These are phyloP conservation scores for Bocquillonia castaneifolia DNA, from an alignment of 441 rosid species.

Conservation along the genomic window DNA sequence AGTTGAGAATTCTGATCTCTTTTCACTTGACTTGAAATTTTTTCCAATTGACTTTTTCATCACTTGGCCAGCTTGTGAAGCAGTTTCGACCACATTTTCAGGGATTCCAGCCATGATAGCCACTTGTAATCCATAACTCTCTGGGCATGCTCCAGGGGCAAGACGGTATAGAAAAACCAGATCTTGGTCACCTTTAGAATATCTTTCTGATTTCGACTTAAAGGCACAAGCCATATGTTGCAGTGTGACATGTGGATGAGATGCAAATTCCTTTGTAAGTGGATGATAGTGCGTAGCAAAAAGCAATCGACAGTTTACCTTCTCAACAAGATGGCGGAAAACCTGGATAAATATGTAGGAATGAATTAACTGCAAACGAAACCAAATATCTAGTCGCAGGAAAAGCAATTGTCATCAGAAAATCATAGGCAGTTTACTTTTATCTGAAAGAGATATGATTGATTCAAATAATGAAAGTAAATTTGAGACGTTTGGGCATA, in stretches of 20 bases:
- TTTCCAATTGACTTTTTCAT: constrained; percentile 66
- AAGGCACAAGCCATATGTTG: constrained; percentile 95
- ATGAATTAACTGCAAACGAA: neutral
- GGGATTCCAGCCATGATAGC: constrained; percentile 97
- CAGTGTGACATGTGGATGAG: constrained; percentile 75
- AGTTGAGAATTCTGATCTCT: constrained; percentile 74
- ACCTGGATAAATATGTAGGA: constrained; percentile 40
- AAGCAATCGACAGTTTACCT: constrained; percentile 76
- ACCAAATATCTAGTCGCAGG: neutral
- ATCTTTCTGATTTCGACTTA: constrained; percentile 31
- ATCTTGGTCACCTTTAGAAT: constrained; percentile 39
- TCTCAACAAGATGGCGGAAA: constrained; percentile 84
- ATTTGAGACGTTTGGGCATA: no score
- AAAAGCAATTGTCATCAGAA: neutral
- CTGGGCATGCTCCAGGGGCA: constrained; percentile 81
- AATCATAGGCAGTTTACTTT: neutral
- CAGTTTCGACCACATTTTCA: constrained; percentile 58
- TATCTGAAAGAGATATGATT: neutral
- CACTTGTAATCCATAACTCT: constrained; percentile 91
- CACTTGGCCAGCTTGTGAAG: constrained; percentile 51
- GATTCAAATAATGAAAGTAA: neutral
- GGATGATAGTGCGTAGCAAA: constrained; percentile 97
- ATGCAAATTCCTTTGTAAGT: constrained; percentile 83
- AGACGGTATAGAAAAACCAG: constrained; percentile 78
- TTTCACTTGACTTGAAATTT: constrained; percentile 73